Percentiles rank a stretch among this genome's conserved stretches.
phyloP scores from a whole-genome alignment of 2,329 filamentous ascomycete genomes.

The Hymenotorrendiella dingleyae region DNA sequence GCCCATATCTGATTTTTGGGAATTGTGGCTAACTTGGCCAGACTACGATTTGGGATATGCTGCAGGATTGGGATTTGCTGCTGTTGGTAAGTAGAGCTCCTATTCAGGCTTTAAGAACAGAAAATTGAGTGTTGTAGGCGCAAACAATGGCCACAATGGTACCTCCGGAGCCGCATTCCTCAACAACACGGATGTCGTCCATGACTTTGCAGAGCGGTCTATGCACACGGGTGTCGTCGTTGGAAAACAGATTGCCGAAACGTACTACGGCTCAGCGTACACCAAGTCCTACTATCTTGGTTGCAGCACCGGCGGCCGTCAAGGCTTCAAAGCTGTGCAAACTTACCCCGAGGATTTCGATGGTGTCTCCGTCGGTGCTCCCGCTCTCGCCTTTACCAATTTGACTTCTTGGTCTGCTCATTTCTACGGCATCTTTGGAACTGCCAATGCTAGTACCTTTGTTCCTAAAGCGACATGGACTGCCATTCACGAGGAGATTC shows the following conservation, averaged over 20 bases:
- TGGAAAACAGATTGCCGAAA: slow-evolving; percentile 24
- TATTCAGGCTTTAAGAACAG: background rate
- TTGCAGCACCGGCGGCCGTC: slow-evolving; percentile 37
- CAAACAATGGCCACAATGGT: slow-evolving; percentile 27
- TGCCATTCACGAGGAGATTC: slow-evolving; percentile 22
- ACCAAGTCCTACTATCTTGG: slow-evolving; percentile 35
- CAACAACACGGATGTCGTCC: slow-evolving; percentile 21
- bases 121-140: slow-evolving; percentile 7
- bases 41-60: slow-evolving; percentile 19
- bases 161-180: slow-evolving; percentile 18
- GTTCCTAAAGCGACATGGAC: slow-evolving; percentile 17
- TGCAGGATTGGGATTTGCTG: slow-evolving; percentile 18
- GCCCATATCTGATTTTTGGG: no score
- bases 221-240: slow-evolving; percentile 19
- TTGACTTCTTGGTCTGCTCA: slow-evolving; percentile 15
- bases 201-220: slow-evolving; percentile 23
- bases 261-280: slow-evolving; percentile 31
- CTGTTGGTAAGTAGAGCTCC: slow-evolving; percentile 13
- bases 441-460: slow-evolving; percentile 5
- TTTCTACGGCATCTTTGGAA: slow-evolving; percentile 15
- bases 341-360: slow-evolving; percentile 37
- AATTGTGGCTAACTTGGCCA: slow-evolving; percentile 1
- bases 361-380: slow-evolving; percentile 36
- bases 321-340: slow-evolving; percentile 37
- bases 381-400: slow-evolving; percentile 27